Percentiles rank a stretch among this genome's conserved stretches.
Evolutionary conservation across 805 yeast species (phyloP).

Genomic region (Metschnikowia anglica): DNA sequence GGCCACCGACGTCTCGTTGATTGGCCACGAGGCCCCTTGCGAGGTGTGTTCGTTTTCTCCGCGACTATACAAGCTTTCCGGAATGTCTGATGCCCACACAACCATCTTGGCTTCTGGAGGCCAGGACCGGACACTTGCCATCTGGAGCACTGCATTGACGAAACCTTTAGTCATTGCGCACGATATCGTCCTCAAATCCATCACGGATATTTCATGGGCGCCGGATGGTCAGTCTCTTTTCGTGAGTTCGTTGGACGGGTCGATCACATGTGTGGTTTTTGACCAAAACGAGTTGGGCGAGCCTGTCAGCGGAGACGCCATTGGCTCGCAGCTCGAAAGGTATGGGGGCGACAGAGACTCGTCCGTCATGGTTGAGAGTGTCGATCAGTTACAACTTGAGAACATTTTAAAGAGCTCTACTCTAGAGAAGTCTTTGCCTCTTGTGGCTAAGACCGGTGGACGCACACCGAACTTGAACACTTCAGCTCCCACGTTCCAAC

Average conservation of each 20-base stretch:
- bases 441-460: background rate
- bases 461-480: background rate
- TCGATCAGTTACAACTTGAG: conserved; percentile 62
- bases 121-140: conserved; percentile 82
- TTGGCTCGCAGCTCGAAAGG: conserved; percentile 67
- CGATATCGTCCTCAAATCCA: conserved; percentile 71
- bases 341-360: conserved; percentile 89
- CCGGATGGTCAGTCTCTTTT: conserved; percentile 76
- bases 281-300: conserved; percentile 62
- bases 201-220: conserved; percentile 89
- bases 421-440: background rate
- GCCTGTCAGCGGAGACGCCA: conserved; percentile 60
- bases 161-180: conserved; percentile 79
- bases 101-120: conserved; percentile 94
- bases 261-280: conserved; percentile 66
- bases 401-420: background rate
- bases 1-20: conserved; percentile 70
- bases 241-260: conserved; percentile 81
- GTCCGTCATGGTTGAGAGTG: conserved; percentile 82
- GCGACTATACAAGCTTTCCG: conserved; percentile 49
- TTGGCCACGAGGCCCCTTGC: conserved; percentile 84
- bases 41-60: conserved; percentile 80
- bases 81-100: conserved; percentile 34
- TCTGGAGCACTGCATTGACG: conserved; percentile 80
- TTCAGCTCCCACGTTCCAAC: background rate